Evolutionary conservation across 2,329 filamentous ascomycete species (phyloP).

Genomic region (Nothopassalora personata): DNA sequence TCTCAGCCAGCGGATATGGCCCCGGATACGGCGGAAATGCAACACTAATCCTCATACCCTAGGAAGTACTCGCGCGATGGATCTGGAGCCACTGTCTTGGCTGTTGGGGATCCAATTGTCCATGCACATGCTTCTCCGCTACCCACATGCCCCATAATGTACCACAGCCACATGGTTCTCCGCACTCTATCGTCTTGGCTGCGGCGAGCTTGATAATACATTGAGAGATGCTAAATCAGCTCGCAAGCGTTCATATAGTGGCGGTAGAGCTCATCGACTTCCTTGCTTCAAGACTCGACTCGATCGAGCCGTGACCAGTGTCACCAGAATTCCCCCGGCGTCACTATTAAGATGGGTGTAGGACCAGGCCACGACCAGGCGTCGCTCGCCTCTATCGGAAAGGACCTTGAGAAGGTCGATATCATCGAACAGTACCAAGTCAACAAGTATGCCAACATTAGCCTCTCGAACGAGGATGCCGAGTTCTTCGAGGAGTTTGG

Average conservation of each 20-base stretch:
- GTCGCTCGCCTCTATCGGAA: slow-evolving; percentile 16
- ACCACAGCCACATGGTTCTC: slow-evolving; percentile 4
- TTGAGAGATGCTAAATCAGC: background rate
- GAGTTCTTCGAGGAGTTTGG: slow-evolving; percentile 23
- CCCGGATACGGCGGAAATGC: background rate
- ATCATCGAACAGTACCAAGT: slow-evolving; percentile 13
- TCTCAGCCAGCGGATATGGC: background rate
- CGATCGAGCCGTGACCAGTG: no score
- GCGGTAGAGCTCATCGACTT: background rate
- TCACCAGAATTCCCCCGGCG: no score
- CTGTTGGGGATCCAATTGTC: background rate
- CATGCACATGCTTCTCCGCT: background rate
- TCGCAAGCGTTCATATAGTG: background rate
- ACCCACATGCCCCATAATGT: background rate
- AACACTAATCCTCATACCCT: background rate
- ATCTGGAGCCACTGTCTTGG: no score
- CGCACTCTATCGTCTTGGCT: background rate
- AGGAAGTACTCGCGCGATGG: background rate
- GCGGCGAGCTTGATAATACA: background rate
- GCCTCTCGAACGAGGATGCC: slow-evolving; percentile 18
- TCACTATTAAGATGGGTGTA: background rate
- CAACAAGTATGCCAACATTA: slow-evolving; percentile 22
- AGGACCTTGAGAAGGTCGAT: slow-evolving; percentile 22
- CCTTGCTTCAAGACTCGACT: background rate
- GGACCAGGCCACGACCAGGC: slow-evolving; percentile 6